These are phyloP conservation scores for Podospora didyma DNA, from an alignment of 495 filamentous ascomycete species.

Conservation along the genomic window DNA sequence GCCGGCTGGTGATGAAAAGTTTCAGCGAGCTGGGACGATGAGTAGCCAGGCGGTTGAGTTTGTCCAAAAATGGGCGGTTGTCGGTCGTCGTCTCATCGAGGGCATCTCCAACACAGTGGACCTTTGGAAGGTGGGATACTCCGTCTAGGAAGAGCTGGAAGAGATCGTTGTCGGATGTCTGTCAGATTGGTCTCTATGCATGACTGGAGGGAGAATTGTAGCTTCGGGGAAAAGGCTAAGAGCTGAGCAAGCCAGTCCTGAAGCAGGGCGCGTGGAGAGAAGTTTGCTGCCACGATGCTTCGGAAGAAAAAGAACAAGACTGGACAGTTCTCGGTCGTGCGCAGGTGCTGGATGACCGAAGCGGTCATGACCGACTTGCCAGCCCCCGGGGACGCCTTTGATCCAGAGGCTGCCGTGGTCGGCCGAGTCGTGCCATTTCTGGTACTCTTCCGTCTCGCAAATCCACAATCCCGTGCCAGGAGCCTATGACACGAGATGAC, in stretches of 20 bases:
- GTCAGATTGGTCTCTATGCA: no score
- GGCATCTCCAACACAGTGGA: slow-evolving; percentile 46
- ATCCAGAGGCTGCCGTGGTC: slow-evolving; percentile 44
- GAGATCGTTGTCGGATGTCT: neutral
- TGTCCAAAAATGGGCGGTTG: slow-evolving; percentile 34
- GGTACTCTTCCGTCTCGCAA: slow-evolving; percentile 28
- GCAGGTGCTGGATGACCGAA: slow-evolving; percentile 27
- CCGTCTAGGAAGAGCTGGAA: slow-evolving; percentile 11
- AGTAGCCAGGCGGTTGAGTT: slow-evolving; percentile 28
- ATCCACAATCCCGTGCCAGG: slow-evolving; percentile 46
- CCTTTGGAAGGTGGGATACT: slow-evolving; percentile 25
- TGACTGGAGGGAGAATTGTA: slow-evolving; percentile 32
- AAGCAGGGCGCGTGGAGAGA: slow-evolving; percentile 34
- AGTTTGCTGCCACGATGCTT: slow-evolving; percentile 48
- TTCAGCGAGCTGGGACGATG: slow-evolving; percentile 39
- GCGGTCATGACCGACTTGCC: slow-evolving; percentile 51
- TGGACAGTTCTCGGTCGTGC: slow-evolving; percentile 25
- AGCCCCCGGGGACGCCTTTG: slow-evolving; percentile 47
- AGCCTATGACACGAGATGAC: slow-evolving; percentile 37
- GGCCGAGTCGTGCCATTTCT: slow-evolving; percentile 34
- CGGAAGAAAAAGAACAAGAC: slow-evolving; percentile 55
- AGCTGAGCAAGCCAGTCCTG: slow-evolving; percentile 47
- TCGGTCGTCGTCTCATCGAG: slow-evolving; percentile 41
- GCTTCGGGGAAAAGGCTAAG: slow-evolving; percentile 31
- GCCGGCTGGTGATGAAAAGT: slow-evolving; percentile 42